Percentiles rank a stretch among this genome's conserved stretches.
phyloP scores from a whole-genome alignment of 2,329 filamentous ascomycete species.

The Fusarium pseudoanthophilum region DNA sequence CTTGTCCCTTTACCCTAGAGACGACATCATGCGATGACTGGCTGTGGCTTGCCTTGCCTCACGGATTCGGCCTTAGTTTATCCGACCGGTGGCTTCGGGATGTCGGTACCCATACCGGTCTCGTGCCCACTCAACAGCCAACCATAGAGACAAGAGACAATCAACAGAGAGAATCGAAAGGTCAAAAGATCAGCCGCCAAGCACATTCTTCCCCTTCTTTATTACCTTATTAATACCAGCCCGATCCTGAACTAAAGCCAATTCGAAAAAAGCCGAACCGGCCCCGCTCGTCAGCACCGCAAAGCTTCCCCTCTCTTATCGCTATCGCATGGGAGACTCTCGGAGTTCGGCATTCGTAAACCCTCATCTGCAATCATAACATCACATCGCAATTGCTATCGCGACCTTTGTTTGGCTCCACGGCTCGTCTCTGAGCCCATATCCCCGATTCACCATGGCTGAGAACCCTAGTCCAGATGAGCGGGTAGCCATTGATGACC shows the following conservation, averaged over 20 bases:
- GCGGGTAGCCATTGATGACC: slow-evolving; percentile 62
- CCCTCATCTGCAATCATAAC: slow-evolving; percentile 43
- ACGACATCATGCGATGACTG: not conserved
- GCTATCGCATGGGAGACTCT: slow-evolving; percentile 44
- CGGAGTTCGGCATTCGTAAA: slow-evolving; percentile 53
- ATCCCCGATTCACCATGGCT: slow-evolving; percentile 53
- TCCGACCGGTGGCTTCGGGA: slow-evolving; percentile 11
- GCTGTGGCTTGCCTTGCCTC: not conserved
- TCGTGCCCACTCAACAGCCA: slow-evolving; percentile 19
- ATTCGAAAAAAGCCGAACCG: slow-evolving; percentile 43
- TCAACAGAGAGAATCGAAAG: not conserved
- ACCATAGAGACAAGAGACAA: slow-evolving; percentile 14
- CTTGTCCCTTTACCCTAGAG: not conserved
- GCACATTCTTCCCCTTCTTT: not conserved
- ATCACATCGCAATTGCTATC: slow-evolving; percentile 36
- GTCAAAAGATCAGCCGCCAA: slow-evolving; percentile 24
- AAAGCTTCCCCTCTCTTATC: slow-evolving; percentile 33
- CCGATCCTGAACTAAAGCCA: not conserved
- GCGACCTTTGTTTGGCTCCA: slow-evolving; percentile 42
- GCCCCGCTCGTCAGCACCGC: slow-evolving; percentile 37
- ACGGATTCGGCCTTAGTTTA: slow-evolving; percentile 28
- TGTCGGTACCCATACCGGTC: slow-evolving; percentile 12
- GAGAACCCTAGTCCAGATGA: slow-evolving; percentile 58
- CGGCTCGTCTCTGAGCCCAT: slow-evolving; percentile 34
- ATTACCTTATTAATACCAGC: slow-evolving; percentile 9